Percentiles rank a stretch among this genome's conserved stretches.
phyloP scores from a whole-genome alignment of 176 grass and related monocot genomes.

The Saccharum officinarum region DNA sequence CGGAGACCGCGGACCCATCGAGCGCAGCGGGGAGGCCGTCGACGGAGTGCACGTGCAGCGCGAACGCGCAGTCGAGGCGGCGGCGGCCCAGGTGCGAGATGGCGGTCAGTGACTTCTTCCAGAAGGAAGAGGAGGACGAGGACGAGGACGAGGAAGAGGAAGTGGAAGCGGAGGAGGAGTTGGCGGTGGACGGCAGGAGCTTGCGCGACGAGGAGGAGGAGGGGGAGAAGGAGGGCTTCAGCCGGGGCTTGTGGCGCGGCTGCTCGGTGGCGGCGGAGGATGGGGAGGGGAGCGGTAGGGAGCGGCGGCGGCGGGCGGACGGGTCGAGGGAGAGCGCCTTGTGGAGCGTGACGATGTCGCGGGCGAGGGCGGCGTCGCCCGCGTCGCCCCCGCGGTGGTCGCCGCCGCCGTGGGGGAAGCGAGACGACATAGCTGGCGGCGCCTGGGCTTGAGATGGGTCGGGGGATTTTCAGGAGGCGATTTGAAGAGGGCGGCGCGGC shows the following conservation, averaged over 20 bases:
- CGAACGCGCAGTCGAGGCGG: constrained; percentile 84
- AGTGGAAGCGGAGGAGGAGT: not conserved
- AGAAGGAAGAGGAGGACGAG: constrained; percentile 43
- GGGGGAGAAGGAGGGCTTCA: constrained; percentile 31
- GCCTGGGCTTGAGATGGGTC: constrained; percentile 31
- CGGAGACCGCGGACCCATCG: constrained; percentile 50
- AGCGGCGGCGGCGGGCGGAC: constrained; percentile 52
- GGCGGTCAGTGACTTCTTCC: constrained; percentile 73
- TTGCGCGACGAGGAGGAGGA: constrained; percentile 29
- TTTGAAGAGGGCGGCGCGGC: not conserved
- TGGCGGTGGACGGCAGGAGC: constrained; percentile 36
- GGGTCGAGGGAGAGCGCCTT: constrained; percentile 87
- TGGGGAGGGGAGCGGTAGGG: constrained; percentile 49
- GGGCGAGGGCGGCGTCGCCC: constrained; percentile 64
- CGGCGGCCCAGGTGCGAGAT: constrained; percentile 85
- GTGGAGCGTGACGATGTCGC: constrained; percentile 83
- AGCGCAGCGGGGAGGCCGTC: constrained; percentile 73
- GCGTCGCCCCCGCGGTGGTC: constrained; percentile 30
- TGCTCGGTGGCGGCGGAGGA: constrained; percentile 17
- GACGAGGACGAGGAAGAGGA: not conserved
- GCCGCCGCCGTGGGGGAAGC: constrained; percentile 25
- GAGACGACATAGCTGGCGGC: constrained; percentile 48
- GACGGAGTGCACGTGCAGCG: constrained; percentile 78
- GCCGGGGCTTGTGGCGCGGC: constrained; percentile 25
- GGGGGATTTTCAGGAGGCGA: constrained; percentile 1